Percentiles rank a stretch among this genome's conserved stretches.
Conservation (phyloP, 139 green algal genomes). For the Chlorella ohadii region DNA sequence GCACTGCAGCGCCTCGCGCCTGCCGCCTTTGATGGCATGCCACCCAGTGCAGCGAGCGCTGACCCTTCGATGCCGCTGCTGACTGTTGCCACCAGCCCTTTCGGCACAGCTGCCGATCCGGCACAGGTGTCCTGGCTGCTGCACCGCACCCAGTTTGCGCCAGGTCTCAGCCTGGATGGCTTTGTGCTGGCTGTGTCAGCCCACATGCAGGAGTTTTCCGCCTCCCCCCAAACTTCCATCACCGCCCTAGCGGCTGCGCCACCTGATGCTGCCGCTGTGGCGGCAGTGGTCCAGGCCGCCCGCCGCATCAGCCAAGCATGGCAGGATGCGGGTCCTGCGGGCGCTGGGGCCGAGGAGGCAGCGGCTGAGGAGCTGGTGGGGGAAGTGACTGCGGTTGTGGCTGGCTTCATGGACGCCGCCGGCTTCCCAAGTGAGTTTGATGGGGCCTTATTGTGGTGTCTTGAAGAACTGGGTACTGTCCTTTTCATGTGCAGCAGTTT, state of each 20-base stretch:
- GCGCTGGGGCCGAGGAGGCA: neutral
- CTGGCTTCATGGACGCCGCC: constrained; percentile 10
- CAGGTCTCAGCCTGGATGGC: neutral
- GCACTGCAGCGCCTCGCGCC: neutral
- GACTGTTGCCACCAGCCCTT: neutral
- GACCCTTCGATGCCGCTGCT: neutral
- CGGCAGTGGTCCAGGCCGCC: neutral
- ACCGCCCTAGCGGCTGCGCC: neutral
- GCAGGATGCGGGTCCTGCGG: neutral
- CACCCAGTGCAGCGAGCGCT: neutral
- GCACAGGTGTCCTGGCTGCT: neutral
- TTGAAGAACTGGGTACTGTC: too few relatives aligned
- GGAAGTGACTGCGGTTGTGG: neutral
- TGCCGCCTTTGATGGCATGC: too few relatives aligned
- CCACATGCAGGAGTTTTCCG: constrained; percentile 1
- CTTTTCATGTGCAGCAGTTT: too few relatives aligned
- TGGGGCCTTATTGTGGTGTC: too few relatives aligned
- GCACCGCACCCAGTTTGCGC: neutral
- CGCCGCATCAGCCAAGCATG: neutral
- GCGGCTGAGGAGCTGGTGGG: neutral
- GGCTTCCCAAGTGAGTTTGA: neutral
- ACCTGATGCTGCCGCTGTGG: neutral
- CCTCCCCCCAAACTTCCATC: neutral
- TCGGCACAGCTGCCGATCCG: neutral
- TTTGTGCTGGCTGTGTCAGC: constrained; percentile 1